A percentile compares a stretch with the other conserved stretches of the same genome.
These are phyloP conservation scores for Aspergillus sp. DNA, from an alignment of 2,329 filamentous ascomycete species.

Conservation along the genomic window DNA sequence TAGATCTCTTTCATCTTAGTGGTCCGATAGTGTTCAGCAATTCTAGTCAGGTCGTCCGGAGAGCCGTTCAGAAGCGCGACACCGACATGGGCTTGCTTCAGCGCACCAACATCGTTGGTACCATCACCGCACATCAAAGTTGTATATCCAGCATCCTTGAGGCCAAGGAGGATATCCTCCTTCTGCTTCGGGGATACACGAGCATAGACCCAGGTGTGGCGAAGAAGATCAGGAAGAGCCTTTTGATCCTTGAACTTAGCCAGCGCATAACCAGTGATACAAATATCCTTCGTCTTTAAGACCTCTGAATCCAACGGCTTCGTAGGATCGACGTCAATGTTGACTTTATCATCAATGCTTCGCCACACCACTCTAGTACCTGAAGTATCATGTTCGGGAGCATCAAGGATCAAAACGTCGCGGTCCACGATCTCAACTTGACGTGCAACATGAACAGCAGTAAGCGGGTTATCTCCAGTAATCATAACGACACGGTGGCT, in stretches of 20 bases:
- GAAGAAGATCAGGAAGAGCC: slow-evolving; percentile 74
- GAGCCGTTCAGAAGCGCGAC: slow-evolving; percentile 95
- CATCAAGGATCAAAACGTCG: slow-evolving; percentile 90
- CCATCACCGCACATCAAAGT: slow-evolving; percentile 98
- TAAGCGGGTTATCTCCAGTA: slow-evolving; percentile 95
- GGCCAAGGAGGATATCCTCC: slow-evolving; percentile 93
- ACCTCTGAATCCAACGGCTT: slow-evolving; percentile 80
- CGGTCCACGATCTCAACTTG: slow-evolving; percentile 98
- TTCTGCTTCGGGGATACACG: slow-evolving; percentile 98
- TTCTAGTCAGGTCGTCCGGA: slow-evolving; percentile 83
- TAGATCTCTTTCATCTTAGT: slow-evolving; percentile 99
- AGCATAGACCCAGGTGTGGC: slow-evolving; percentile 95
- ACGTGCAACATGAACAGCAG: slow-evolving; percentile 89
- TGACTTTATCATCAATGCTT: slow-evolving; percentile 86
- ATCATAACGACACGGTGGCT: slow-evolving; percentile 99
- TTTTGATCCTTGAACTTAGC: slow-evolving; percentile 81
- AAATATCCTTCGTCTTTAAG: slow-evolving; percentile 82
- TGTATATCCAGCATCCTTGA: slow-evolving; percentile 96
- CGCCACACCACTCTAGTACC: slow-evolving; percentile 87
- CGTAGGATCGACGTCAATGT: slow-evolving; percentile 79
- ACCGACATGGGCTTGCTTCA: slow-evolving; percentile 97
- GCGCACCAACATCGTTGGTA: slow-evolving; percentile 94
- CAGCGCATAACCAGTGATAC: slow-evolving; percentile 91
- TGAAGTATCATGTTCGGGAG: slow-evolving; percentile 82
- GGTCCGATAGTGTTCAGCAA: slow-evolving; percentile 88